A percentile compares a stretch with the other conserved stretches of the same genome.
phyloP scores from a whole-genome alignment of 192 early-diverging fungal species.

The Coemansia sp. region DNA sequence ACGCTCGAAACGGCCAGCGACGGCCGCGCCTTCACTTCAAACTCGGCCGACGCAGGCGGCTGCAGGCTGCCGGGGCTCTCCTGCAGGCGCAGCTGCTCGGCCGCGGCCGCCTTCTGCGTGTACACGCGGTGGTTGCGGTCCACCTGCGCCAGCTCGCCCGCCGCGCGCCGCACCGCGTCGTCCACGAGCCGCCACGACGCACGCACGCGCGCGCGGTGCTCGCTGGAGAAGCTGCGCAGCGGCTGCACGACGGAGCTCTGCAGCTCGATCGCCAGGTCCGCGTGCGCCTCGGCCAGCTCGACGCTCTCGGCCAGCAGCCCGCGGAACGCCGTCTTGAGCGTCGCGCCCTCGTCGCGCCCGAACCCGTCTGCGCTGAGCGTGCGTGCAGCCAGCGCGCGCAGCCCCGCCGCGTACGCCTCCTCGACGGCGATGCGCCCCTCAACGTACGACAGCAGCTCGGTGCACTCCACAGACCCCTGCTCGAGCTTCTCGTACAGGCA shows the following conservation, averaged over 20 bases:
- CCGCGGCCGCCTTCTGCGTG: conserved; percentile 45
- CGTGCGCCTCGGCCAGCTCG: conserved; percentile 32
- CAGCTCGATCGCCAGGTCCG: conserved; percentile 43
- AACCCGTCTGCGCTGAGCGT: conserved; percentile 30
- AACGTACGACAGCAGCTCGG: conserved; percentile 47
- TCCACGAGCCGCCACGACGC: conserved; percentile 52
- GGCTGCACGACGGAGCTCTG: conserved; percentile 44
- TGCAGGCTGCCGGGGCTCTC: conserved; percentile 19
- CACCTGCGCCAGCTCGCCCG: conserved; percentile 38
- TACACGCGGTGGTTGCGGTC: conserved; percentile 49
- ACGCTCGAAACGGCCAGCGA: conserved; percentile 12
- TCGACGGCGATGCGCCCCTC: conserved; percentile 48
- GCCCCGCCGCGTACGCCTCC: conserved; percentile 39
- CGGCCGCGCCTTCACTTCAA: conserved; percentile 43
- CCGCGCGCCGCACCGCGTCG: conserved; percentile 35
- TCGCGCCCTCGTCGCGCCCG: conserved; percentile 52
- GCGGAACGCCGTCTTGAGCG: conserved; percentile 48
- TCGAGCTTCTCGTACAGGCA: conserved; percentile 48
- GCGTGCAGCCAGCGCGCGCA: conserved; percentile 41
- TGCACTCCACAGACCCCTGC: conserved; percentile 45
- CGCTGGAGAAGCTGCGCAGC: conserved; percentile 41
- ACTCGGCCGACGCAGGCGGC: conserved; percentile 14
- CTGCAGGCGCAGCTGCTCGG: conserved; percentile 35
- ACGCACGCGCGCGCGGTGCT: conserved; percentile 44
- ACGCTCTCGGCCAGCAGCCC: conserved; percentile 46